These are phyloP conservation scores for Sphenostylis stenocarpa DNA, from an alignment of 306 rosid genomes.

Conservation along the genomic window DNA sequence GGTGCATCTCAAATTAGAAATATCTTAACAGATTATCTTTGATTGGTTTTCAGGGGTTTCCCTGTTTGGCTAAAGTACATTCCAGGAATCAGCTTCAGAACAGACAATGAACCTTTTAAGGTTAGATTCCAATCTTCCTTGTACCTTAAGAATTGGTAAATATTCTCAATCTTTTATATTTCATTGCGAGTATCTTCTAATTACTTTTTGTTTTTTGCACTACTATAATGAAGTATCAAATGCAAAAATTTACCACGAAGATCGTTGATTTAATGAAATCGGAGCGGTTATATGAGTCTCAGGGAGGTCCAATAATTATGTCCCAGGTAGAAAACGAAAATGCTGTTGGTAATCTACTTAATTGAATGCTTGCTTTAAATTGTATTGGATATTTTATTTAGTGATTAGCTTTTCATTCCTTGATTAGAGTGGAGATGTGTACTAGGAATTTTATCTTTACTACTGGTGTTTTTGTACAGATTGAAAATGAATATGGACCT, in stretches of 20 bases:
- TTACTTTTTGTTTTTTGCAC: constrained; percentile 31
- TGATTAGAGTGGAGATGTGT: constrained; percentile 16
- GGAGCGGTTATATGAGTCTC: constrained; percentile 74
- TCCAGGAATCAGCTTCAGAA: constrained; percentile 90
- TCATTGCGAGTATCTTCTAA: constrained; percentile 16
- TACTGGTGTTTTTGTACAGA: constrained; percentile 48
- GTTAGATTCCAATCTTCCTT: constrained; percentile 41
- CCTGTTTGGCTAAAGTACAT: constrained; percentile 99
- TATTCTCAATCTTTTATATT: constrained; percentile 1
- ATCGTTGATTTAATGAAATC: constrained; percentile 92
- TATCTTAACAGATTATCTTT: constrained; percentile 4
- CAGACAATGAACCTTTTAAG: constrained; percentile 93
- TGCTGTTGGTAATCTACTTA: constrained; percentile 11
- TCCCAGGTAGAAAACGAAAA: constrained; percentile 67
- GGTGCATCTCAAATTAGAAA: constrained; percentile 22
- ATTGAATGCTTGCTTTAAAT: constrained; percentile 20
- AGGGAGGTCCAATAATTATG: constrained; percentile 93
- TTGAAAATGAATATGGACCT: constrained; percentile 99
- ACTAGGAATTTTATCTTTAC: constrained; percentile 21
- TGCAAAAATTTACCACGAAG: constrained; percentile 84
- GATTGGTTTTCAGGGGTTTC: constrained; percentile 70
- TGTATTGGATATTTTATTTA: background rate
- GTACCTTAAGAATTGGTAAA: background rate
- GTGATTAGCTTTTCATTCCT: background rate
- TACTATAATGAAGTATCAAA: constrained; percentile 58